A percentile compares a stretch with the other conserved stretches of the same genome.
Evolutionary conservation across 2,329 filamentous ascomycete genomes (phyloP).

Genomic region (Salinomyces thailandicus): DNA sequence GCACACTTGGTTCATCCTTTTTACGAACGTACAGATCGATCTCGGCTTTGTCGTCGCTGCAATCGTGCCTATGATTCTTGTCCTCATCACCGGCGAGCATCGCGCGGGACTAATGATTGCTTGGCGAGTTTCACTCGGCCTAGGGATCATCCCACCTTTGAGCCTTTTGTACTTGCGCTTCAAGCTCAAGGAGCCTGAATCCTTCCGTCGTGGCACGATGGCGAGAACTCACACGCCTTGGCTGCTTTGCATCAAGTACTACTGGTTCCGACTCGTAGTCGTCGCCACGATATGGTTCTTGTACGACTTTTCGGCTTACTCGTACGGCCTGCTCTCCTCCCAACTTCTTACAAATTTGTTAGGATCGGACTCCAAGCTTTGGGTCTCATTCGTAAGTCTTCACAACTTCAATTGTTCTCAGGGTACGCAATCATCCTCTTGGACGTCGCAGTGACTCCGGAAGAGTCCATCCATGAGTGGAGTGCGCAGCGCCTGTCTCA

Average conservation of each 20-base stretch:
- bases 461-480: too few species aligned
- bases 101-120: too few species aligned
- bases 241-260: conserved; percentile 50
- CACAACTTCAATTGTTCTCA: too few species aligned
- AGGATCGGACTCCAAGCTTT: conserved; percentile 42
- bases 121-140: conserved; percentile 71
- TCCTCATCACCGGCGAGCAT: conserved; percentile 20
- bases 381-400: conserved; percentile 66
- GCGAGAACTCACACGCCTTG: conserved; percentile 41
- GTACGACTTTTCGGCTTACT: conserved; percentile 69
- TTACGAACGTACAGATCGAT: conserved; percentile 82
- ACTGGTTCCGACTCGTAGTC: conserved; percentile 59
- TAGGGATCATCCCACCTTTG: conserved; percentile 68
- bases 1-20: conserved; percentile 74
- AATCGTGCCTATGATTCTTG: conserved; percentile 59
- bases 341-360: conserved; percentile 7
- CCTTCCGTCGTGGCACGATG: conserved; percentile 63
- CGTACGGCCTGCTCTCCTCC: conserved; percentile 54
- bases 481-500: too few species aligned
- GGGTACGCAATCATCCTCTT: too few species aligned
- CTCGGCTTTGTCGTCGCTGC: conserved; percentile 72
- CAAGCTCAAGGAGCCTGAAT: conserved; percentile 66
- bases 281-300: conserved; percentile 76
- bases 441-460: too few species aligned
- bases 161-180: conserved; percentile 60